These are phyloP conservation scores for Mycosphaerella sp. DNA, from an alignment of 2,329 filamentous ascomycete species.

Conservation along the genomic window DNA sequence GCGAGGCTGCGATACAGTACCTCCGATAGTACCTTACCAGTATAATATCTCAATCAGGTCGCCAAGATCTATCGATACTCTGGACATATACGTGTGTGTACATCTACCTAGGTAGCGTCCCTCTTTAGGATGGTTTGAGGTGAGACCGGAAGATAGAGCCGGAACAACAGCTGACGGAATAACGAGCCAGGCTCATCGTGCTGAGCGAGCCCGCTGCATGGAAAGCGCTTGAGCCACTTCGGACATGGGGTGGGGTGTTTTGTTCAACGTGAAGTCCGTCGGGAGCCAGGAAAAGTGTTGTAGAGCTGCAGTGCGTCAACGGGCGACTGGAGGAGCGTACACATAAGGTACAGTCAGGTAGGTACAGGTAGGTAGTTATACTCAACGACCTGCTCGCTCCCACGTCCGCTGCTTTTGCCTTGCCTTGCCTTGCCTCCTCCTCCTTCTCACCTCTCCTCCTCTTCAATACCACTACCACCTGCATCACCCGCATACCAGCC, in stretches of 20 bases:
- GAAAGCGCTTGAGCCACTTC: slow-evolving; percentile 7
- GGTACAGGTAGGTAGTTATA: neutral
- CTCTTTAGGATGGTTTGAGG: no score
- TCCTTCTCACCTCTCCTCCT: neutral
- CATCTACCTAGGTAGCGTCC: no score
- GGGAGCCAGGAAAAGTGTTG: slow-evolving; percentile 15
- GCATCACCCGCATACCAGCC: neutral
- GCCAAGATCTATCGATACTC: no score
- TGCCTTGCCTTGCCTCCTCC: neutral
- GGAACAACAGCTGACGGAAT: no score
- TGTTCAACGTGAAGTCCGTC: slow-evolving; percentile 21
- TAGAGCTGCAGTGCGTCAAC: slow-evolving; percentile 6
- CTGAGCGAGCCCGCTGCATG: slow-evolving; percentile 7
- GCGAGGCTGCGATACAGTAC: no score
- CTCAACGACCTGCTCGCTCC: slow-evolving; percentile 5
- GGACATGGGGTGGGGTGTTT: slow-evolving; percentile 8
- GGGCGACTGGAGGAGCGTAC: neutral
- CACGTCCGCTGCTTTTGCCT: neutral
- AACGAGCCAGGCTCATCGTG: no score
- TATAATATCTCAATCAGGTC: no score
- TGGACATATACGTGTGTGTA: no score
- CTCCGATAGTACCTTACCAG: no score
- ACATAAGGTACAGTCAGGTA: no score
- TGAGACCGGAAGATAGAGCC: no score
- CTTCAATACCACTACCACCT: neutral